Conservation (phyloP, 139 green algal species). For the Chlorella vulgaris region DNA sequence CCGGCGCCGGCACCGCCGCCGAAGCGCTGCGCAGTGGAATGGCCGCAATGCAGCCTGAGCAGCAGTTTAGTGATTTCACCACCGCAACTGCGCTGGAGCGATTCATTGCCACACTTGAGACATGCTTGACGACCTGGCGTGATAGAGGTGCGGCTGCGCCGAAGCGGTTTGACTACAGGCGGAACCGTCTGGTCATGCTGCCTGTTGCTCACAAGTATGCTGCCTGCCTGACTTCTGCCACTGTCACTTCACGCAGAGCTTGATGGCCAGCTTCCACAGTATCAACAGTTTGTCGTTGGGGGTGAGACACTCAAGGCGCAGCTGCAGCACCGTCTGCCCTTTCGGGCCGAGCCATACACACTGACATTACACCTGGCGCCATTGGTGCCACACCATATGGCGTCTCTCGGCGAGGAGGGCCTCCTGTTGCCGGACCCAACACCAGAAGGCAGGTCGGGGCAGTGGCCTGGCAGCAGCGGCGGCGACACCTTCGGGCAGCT, state of each 20-base stretch:
- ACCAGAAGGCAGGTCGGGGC: constrained; percentile 36
- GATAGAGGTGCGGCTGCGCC: background rate
- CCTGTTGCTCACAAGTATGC: too few relatives aligned
- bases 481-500: background rate
- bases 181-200: too few relatives aligned
- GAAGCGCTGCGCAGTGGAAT: too few relatives aligned
- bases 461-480: constrained; percentile 10
- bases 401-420: background rate
- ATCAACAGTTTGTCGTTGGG: too few relatives aligned
- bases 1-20: too few relatives aligned
- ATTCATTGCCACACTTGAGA: constrained; percentile 38
- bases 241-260: too few relatives aligned
- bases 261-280: too few relatives aligned
- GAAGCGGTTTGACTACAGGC: constrained; percentile 8
- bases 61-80: constrained; percentile 67
- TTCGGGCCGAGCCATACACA: constrained; percentile 59
- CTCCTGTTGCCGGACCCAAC: background rate
- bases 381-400: constrained; percentile 12
- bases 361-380: constrained; percentile 64
- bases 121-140: constrained; percentile 19
- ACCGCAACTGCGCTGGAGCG: constrained; percentile 59
- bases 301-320: background rate
- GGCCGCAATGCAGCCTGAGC: background rate
- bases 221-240: constrained; percentile 17
- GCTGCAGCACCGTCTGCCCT: constrained; percentile 60